These are phyloP conservation scores for Rhizodiscina lignyota DNA, from an alignment of 495 filamentous ascomycete species.

Conservation along the genomic window DNA sequence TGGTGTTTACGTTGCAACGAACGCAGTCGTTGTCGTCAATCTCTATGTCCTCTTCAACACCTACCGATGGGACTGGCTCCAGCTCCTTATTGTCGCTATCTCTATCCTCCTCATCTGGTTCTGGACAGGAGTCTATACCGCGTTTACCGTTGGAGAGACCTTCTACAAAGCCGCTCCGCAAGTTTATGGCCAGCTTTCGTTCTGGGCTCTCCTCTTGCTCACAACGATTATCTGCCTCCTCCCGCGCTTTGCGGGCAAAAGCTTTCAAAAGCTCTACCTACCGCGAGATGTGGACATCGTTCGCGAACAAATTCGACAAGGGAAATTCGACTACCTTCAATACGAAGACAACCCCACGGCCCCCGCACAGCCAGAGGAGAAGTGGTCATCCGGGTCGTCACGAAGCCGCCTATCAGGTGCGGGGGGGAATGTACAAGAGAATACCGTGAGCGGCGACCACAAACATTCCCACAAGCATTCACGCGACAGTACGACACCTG, in stretches of 20 bases:
- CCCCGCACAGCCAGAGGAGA: slow-evolving; percentile 15
- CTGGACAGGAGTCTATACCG: slow-evolving; percentile 89
- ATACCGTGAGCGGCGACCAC: neutral
- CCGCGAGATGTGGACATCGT: slow-evolving; percentile 92
- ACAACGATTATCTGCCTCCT: slow-evolving; percentile 65
- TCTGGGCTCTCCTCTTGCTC: slow-evolving; percentile 69
- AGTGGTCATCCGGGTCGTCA: slow-evolving; percentile 34
- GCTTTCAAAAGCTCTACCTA: slow-evolving; percentile 80
- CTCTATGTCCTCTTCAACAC: slow-evolving; percentile 89
- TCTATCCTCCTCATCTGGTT: slow-evolving; percentile 83
- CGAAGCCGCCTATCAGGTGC: slow-evolving; percentile 36
- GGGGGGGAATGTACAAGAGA: no score
- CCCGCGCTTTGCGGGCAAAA: slow-evolving; percentile 72
- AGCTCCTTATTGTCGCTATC: slow-evolving; percentile 58
- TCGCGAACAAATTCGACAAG: slow-evolving; percentile 71
- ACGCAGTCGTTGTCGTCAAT: slow-evolving; percentile 70
- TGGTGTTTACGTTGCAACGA: slow-evolving; percentile 66
- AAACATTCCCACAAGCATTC: neutral
- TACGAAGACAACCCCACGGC: slow-evolving; percentile 26
- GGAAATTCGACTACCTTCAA: slow-evolving; percentile 60
- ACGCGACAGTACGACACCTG: no score
- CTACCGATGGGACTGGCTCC: slow-evolving; percentile 95
- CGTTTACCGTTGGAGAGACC: slow-evolving; percentile 41
- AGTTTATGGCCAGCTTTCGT: slow-evolving; percentile 63
- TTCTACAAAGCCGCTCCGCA: slow-evolving; percentile 70